Evolutionary conservation across 1,139 yeast species (phyloP), one percentile per base, ranked within the genome.

Genomic region (Sugiyamaella grinbergsii): DNA sequence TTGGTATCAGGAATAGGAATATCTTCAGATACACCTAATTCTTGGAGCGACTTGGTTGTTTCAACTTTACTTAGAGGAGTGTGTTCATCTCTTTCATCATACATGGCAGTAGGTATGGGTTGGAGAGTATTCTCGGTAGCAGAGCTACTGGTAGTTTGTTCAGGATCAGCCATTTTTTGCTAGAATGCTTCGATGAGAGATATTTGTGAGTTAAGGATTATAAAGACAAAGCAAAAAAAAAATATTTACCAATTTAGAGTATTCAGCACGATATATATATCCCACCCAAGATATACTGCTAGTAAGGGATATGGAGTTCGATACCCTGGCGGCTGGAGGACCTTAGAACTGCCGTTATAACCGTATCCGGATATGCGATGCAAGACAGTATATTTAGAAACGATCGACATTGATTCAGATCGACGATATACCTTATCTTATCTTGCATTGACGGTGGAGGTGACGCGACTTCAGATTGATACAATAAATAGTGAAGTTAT

Each of bases 11-110:
- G 79, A 18, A 68, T 62, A 5, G 87, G 85, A 1, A 77, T 71
- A 3, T 71, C 72, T 15, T 75, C 66, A 2, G 78, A 71, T 19
- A 86, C 58, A 47, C 95, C 95, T 62, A 78, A 71, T 7, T 80
- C 83, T 47, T 75, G 78, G 49, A 87, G 70, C 0, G 93, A 81
- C 62, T 81, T 79, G 15, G 76, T 80, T 0, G 94, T 87, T 70
- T 87, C 95, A 0, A 93, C 83, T 36, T 26, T 31, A 10, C 24
- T 22, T 24, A 47, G 24, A 34, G 38, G 26, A 15, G 22, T 33
- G 3, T 26, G 28, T 8, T 19, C 47, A 6, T 28, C 47, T n/a
- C 33, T 23, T 20, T 47, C 51, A 29, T 26, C 33, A 24, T 41
- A 47, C 8, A 41, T 6, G 1, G 41, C 42, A 6, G 41, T 34